Conservation (phyloP, 2,329 filamentous ascomycete species). For the Atkinsonella texensis region DNA sequence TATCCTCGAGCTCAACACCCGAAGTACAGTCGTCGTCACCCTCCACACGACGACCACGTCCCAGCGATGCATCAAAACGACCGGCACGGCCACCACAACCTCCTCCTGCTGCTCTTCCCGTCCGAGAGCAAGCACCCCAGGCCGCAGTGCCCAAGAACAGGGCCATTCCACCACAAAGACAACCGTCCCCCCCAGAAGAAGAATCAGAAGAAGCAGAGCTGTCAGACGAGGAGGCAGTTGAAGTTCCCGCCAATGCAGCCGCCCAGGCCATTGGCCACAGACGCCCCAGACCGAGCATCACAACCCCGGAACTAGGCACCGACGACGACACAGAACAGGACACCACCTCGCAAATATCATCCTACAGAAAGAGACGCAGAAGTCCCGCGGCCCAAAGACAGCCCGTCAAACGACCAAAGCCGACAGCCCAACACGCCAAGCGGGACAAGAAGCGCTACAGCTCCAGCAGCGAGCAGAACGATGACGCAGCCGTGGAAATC, state of each 20-base stretch:
- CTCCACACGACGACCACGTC: slow-evolving; percentile 28
- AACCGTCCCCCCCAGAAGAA: not conserved
- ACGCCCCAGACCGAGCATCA: slow-evolving; percentile 25
- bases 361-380: slow-evolving; percentile 11
- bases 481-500: slow-evolving; percentile 33
- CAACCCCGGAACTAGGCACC: slow-evolving; percentile 31
- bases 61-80: slow-evolving; percentile 15
- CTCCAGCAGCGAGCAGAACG: slow-evolving; percentile 12
- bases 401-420: slow-evolving; percentile 9
- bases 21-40: slow-evolving; percentile 27
- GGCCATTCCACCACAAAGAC: not conserved
- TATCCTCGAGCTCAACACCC: slow-evolving; percentile 1
- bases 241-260: slow-evolving; percentile 31
- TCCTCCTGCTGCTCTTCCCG: not conserved
- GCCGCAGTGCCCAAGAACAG: not conserved
- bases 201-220: slow-evolving; percentile 4
- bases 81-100: not conserved
- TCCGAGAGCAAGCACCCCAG: not conserved
- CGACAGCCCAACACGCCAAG: slow-evolving; percentile 9
- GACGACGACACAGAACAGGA: slow-evolving; percentile 17
- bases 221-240: slow-evolving; percentile 27
- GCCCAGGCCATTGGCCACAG: slow-evolving; percentile 31
- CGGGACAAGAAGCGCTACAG: slow-evolving; percentile 13
- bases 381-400: slow-evolving; percentile 33
- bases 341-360: slow-evolving; percentile 1